These are phyloP conservation scores for Penicillium bialowiezense DNA, from an alignment of 495 filamentous ascomycete species.

Conservation along the genomic window DNA sequence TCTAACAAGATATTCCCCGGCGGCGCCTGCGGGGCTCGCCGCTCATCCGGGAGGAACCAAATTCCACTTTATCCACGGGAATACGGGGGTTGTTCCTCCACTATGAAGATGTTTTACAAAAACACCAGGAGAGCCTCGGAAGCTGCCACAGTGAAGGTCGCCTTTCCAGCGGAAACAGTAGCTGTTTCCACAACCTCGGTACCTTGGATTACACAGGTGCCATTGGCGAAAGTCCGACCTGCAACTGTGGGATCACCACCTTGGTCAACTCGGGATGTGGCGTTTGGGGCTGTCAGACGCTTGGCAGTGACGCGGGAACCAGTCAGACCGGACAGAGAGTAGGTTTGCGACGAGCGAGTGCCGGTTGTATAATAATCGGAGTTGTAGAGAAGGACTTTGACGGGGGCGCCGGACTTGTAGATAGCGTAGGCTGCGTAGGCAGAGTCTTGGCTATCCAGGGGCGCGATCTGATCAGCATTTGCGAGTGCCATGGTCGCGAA, in stretches of 20 bases:
- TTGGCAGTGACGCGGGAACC: constrained; percentile 42
- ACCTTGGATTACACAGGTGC: constrained; percentile 47
- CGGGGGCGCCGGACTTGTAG: constrained; percentile 40
- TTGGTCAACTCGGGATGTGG: constrained; percentile 47
- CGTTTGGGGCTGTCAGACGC: constrained; percentile 51
- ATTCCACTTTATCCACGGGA: no score
- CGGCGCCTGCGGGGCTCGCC: neutral
- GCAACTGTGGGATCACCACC: constrained; percentile 47
- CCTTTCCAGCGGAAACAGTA: constrained; percentile 38
- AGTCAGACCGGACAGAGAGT: constrained; percentile 43
- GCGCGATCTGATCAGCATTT: constrained; percentile 46
- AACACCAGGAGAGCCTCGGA: constrained; percentile 57
- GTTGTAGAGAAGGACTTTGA: constrained; percentile 52
- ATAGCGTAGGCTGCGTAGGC: constrained; percentile 53
- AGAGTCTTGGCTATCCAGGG: constrained; percentile 46
- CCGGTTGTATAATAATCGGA: constrained; percentile 55
- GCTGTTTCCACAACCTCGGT: constrained; percentile 40
- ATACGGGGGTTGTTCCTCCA: neutral
- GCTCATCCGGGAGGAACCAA: neutral
- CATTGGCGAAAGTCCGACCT: constrained; percentile 53
- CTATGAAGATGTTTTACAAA: constrained; percentile 24
- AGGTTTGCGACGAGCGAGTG: constrained; percentile 41
- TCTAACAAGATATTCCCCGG: constrained; percentile 6
- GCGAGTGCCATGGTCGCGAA: constrained; percentile 53
- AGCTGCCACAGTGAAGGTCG: constrained; percentile 46